Conservation (phyloP, 768 basidiomycete species). For the Mycena olivaceomarginata region DNA sequence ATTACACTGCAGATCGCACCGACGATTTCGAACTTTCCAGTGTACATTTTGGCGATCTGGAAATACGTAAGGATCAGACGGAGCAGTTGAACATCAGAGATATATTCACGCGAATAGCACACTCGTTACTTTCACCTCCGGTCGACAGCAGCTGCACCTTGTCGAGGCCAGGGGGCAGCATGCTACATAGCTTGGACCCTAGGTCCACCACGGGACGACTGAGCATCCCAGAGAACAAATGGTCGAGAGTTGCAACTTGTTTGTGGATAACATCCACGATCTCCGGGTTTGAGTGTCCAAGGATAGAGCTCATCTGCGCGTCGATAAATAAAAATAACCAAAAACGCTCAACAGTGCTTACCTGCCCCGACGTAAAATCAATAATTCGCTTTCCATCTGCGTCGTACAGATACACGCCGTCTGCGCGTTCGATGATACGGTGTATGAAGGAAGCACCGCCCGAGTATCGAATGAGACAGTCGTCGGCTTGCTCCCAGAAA, state of each 20-base stretch:
- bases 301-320: conserved; percentile 44
- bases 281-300: conserved; percentile 46
- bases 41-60: conserved; percentile 48
- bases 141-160: conserved; percentile 45
- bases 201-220: conserved; percentile 43
- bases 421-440: conserved; percentile 44
- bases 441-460: conserved; percentile 42
- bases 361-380: conserved; percentile 47
- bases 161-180: conserved; percentile 47
- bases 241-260: conserved; percentile 41
- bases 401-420: conserved; percentile 46
- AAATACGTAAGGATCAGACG: background rate
- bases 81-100: background rate
- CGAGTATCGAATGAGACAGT: conserved; percentile 45
- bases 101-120: conserved; percentile 41
- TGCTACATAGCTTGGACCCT: conserved; percentile 35
- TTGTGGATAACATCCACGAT: conserved; percentile 40
- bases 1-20: conserved; percentile 20
- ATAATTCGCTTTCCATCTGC: conserved; percentile 43
- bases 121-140: conserved; percentile 45
- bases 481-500: conserved; percentile 43
- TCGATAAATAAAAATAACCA: background rate
- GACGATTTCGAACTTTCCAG: conserved; percentile 48
- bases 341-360: background rate
- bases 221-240: conserved; percentile 47